Percentiles rank a stretch among this genome's conserved stretches.
Conservation (phyloP, 306 rosid genomes). For the Prunus armeniaca region DNA sequence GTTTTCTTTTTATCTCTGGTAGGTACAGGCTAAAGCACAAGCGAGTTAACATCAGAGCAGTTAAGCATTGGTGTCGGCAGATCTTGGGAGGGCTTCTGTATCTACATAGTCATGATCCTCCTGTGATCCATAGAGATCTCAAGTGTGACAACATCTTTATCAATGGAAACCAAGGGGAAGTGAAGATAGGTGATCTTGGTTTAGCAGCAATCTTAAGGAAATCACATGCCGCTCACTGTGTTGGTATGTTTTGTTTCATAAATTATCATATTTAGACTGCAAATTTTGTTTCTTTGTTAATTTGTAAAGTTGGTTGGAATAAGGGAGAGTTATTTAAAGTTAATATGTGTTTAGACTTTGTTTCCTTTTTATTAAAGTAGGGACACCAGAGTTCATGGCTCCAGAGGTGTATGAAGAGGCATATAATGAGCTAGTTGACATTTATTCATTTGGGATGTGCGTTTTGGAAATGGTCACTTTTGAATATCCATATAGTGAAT, state of each 20-base stretch:
- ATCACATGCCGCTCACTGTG: conserved; percentile 90
- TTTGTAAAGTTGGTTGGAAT: neutral
- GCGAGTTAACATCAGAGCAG: conserved; percentile 78
- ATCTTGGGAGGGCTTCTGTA: conserved; percentile 82
- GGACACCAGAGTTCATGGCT: conserved; percentile 99
- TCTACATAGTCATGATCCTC: conserved; percentile 90
- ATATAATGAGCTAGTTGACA: conserved; percentile 89
- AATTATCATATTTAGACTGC: neutral
- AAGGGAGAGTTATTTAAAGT: conserved; percentile 17
- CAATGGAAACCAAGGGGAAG: conserved; percentile 96
- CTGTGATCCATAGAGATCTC: conserved; percentile 97
- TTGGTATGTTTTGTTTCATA: conserved; percentile 50
- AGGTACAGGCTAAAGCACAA: conserved; percentile 87
- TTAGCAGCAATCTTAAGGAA: conserved; percentile 83
- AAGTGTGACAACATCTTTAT: conserved; percentile 92
- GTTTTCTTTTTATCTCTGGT: neutral
- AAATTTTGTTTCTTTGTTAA: neutral
- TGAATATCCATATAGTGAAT: conserved; percentile 96
- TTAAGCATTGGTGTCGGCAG: conserved; percentile 98
- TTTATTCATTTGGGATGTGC: conserved; percentile 97
- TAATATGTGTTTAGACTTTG: conserved; percentile 23
- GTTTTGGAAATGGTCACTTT: conserved; percentile 90
- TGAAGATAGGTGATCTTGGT: conserved; percentile 97
- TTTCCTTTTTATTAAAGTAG: conserved; percentile 30
- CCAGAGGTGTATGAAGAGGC: conserved; percentile 94